Conservation (phyloP, 768 basidiomycete genomes). For the Kwoniella dejecticola region DNA sequence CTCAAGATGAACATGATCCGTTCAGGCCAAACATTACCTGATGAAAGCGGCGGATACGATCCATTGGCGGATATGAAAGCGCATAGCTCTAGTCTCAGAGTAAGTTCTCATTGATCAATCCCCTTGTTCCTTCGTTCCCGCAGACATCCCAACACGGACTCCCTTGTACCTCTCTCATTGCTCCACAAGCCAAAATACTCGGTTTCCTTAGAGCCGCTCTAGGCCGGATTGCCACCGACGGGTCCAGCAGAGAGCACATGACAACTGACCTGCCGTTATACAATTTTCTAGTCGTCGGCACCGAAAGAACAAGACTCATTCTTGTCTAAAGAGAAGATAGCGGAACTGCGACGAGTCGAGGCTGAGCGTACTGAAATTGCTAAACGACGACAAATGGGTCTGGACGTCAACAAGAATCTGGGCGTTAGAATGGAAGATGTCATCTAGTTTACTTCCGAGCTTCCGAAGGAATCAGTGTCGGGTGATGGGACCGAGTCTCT, state of each 20-base stretch:
- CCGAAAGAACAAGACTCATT: conserved; percentile 70
- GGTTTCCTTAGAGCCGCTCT: background rate
- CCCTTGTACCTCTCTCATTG: background rate
- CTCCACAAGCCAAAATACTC: background rate
- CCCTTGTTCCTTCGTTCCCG: background rate
- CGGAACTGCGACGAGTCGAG: conserved; percentile 79
- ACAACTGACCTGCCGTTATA: background rate
- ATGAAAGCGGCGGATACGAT: conserved; percentile 70
- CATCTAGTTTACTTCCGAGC: background rate
- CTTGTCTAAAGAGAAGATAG: conserved; percentile 74
- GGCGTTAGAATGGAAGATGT: conserved; percentile 48
- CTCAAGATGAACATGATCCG: conserved; percentile 79
- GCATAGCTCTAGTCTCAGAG: conserved; percentile 70
- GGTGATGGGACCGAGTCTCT: too few relatives aligned
- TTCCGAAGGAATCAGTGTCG: too few relatives aligned
- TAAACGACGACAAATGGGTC: conserved; percentile 44
- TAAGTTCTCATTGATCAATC: too few relatives aligned
- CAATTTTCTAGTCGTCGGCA: conserved; percentile 11
- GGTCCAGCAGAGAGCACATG: background rate
- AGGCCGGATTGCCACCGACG: too few relatives aligned
- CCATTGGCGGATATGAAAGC: conserved; percentile 81
- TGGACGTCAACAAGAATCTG: conserved; percentile 47
- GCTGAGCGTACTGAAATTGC: conserved; percentile 77
- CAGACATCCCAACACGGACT: too few relatives aligned
- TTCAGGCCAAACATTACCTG: conserved; percentile 75